These are phyloP conservation scores for Luvunga scandens DNA, from an alignment of 345 rosid genomes.

Conservation along the genomic window DNA sequence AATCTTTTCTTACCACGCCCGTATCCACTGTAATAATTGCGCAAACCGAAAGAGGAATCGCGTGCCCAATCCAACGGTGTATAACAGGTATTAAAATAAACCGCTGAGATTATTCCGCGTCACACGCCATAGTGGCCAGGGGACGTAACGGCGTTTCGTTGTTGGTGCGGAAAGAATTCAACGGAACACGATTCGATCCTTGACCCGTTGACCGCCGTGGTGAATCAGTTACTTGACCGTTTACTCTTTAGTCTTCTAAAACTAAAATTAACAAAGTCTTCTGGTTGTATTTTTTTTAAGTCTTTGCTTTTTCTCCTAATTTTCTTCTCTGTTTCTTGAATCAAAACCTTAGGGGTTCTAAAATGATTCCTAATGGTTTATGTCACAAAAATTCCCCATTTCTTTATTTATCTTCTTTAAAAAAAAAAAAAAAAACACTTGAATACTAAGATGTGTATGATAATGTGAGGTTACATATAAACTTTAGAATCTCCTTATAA, in stretches of 20 bases:
- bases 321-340: not conserved
- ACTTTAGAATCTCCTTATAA: too few species aligned
- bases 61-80: conserved; percentile 24
- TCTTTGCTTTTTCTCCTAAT: not conserved
- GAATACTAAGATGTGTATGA: too few species aligned
- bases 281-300: not conserved
- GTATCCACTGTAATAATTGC: conserved; percentile 37
- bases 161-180: conserved; percentile 20
- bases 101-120: conserved; percentile 19
- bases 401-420: not conserved
- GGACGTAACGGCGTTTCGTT: conserved; percentile 25
- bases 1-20: conserved; percentile 43
- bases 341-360: not conserved
- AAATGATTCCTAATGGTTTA: too few species aligned
- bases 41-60: conserved; percentile 18
- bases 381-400: not conserved
- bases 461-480: not conserved
- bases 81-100: not conserved
- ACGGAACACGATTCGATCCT: conserved; percentile 18
- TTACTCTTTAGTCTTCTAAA: not conserved
- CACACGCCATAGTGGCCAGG: not conserved
- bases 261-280: not conserved
- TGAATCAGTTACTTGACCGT: conserved; percentile 2
- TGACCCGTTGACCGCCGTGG: conserved; percentile 28
- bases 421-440: too few species aligned